Evolutionary conservation across 2,329 filamentous ascomycete genomes (phyloP).

Genomic region (Scedosporium dehoogii): DNA sequence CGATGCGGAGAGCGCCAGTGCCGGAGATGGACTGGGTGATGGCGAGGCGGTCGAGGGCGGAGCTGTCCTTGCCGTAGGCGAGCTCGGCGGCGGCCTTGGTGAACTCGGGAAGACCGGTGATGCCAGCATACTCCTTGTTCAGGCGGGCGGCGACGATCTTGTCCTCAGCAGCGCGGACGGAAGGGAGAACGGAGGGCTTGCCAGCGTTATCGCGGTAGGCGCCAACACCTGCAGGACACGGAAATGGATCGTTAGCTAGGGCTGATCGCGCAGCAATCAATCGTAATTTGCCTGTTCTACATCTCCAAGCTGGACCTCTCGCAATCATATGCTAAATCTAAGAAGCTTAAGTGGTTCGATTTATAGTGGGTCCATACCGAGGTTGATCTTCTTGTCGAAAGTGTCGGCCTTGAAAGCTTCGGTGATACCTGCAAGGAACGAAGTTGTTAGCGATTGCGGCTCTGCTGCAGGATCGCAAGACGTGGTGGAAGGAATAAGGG

Average conservation of each 20-base stretch:
- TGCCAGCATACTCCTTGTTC: slow-evolving; percentile 97
- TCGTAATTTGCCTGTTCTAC: slow-evolving; percentile 5
- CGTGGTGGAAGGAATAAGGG: background rate
- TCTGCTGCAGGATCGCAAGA: background rate
- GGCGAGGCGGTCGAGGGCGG: slow-evolving; percentile 68
- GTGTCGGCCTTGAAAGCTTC: slow-evolving; percentile 98
- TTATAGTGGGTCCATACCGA: slow-evolving; percentile 47
- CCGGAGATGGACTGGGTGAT: slow-evolving; percentile 98
- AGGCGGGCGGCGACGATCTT: slow-evolving; percentile 67
- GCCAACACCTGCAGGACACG: slow-evolving; percentile 59
- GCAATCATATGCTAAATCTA: slow-evolving; percentile 2
- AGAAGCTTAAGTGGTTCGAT: slow-evolving; percentile 6
- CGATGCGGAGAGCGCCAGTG: slow-evolving; percentile 90
- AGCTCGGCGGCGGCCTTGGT: slow-evolving; percentile 84
- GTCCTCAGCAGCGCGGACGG: slow-evolving; percentile 80
- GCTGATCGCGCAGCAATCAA: too few relatives aligned
- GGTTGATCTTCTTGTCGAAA: slow-evolving; percentile 94
- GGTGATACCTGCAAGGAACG: slow-evolving; percentile 58
- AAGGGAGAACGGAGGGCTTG: slow-evolving; percentile 96
- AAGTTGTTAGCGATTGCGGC: slow-evolving; percentile 14
- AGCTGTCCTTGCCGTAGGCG: slow-evolving; percentile 76
- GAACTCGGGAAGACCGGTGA: slow-evolving; percentile 91
- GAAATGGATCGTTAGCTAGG: slow-evolving; percentile 7
- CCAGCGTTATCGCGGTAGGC: slow-evolving; percentile 97
- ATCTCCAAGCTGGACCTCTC: background rate